A percentile compares a stretch with the other conserved stretches of the same genome.
These are phyloP conservation scores for Ochetophila trinervis DNA, from an alignment of 306 rosid genomes.

Conservation along the genomic window DNA sequence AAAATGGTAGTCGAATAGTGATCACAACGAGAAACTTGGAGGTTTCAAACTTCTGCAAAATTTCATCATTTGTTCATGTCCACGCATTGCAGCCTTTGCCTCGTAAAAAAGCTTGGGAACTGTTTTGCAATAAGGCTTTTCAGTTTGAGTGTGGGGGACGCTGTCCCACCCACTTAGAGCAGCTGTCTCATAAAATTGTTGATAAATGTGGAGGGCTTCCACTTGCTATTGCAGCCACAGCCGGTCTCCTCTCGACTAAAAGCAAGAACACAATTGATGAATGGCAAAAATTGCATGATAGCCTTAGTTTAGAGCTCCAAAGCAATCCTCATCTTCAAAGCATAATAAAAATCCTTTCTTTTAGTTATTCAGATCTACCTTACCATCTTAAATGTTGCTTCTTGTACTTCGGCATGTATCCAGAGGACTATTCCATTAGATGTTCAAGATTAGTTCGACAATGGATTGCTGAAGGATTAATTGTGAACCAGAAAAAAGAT, in stretches of 20 bases:
- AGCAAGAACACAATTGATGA: neutral
- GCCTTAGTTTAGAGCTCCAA: too few species aligned
- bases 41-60: constrained; percentile 16
- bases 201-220: constrained; percentile 31
- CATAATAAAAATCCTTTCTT: too few species aligned
- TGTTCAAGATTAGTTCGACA: too few species aligned
- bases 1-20: constrained; percentile 13
- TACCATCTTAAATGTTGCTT: too few species aligned
- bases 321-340: too few species aligned
- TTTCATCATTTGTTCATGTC: constrained; percentile 4
- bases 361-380: too few species aligned
- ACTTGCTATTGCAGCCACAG: constrained; percentile 30
- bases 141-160: neutral
- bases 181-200: constrained; percentile 21
- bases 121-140: constrained; percentile 30
- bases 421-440: too few species aligned
- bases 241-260: constrained; percentile 15
- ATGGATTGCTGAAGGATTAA: too few species aligned
- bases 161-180: constrained; percentile 17
- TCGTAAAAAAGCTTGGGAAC: constrained; percentile 18
- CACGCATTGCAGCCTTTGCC: constrained; percentile 10
- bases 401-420: too few species aligned
- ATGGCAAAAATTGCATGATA: too few species aligned
- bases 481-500: too few species aligned
- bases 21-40: constrained; percentile 29